Evolutionary conservation across 305 asterid genomes (phyloP).

Genomic region (Fraxinus velutina): DNA sequence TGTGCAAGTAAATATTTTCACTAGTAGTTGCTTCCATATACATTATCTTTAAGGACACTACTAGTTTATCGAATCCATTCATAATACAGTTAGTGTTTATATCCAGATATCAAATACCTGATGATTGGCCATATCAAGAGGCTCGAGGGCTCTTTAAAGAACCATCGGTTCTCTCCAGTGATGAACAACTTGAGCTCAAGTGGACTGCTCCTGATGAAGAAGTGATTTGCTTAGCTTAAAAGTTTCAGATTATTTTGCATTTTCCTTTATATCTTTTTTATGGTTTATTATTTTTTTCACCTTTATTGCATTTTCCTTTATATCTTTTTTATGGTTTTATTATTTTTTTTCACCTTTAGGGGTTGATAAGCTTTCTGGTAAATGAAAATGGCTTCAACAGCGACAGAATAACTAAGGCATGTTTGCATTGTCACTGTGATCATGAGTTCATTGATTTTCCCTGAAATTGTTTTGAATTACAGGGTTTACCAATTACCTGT

Average conservation of each 20-base stretch:
- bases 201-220: conserved; percentile 98
- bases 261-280: conserved; percentile 22
- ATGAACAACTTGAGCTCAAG: conserved; percentile 70
- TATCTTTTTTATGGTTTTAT: too few species aligned
- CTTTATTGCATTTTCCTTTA: too few species aligned
- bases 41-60: background rate
- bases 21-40: background rate
- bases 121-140: conserved; percentile 87
- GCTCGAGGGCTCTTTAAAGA: conserved; percentile 92
- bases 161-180: conserved; percentile 62
- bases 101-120: conserved; percentile 84
- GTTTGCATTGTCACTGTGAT: conserved; percentile 21
- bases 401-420: conserved; percentile 81
- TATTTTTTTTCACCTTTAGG: conserved; percentile 40
- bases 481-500: conserved; percentile 1
- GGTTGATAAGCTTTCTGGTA: conserved; percentile 73
- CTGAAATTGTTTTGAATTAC: background rate
- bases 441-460: background rate
- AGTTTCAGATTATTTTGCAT: conserved; percentile 11
- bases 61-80: background rate
- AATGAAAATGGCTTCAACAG: conserved; percentile 85
- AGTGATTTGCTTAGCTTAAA: conserved; percentile 39
- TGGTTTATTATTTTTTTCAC: background rate
- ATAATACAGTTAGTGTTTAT: background rate
- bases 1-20: background rate